Base-by-base conservation (phyloP, 73 alveolate genomes). In the Paramecium caudatum region DNA sequence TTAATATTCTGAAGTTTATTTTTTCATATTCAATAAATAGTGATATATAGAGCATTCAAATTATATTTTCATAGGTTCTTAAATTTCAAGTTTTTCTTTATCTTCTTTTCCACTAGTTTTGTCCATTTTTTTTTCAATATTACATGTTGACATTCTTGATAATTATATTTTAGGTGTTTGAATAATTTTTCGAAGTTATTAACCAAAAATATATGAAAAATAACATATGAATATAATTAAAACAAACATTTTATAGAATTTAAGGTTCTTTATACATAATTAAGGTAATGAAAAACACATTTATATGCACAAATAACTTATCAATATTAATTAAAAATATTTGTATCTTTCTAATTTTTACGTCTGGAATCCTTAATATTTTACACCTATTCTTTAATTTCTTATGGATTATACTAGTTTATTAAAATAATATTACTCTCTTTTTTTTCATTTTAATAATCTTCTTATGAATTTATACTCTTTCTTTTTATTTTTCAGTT, bases 361-460 rank as follows among this genome's bases (percentile, higher is more conserved):
- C 25, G 19, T 1, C 41, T 49, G 13, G 19, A 0, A 1, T 43
- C 34, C 34, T 5, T 62, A 9, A 62, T 62, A 62, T 6, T 62
- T 1, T 62, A 1, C n/a, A 62, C 34, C 12, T 62, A 62, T 17
- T 30, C 25, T 27, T 7, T 3, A 21, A 30, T 62, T 62, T 62
- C 50, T 10, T 62, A 25, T 13, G 21, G 45, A 30, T 62, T 62
- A 36, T 62, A 27, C 34, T 62, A 62, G 30, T 0, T 62, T n/a
- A 3, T 21, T 62, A 10, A 62, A 27, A 25, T 8, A 5, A 27
- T 65, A 10, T 27, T 62, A 27, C 82, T 27, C 6, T 62, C 27
- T 62, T 62, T 16, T 62, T 62, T 32, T 65, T 65, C 82, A 27
- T 62, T 16, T 65, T 33, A 25, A 32, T 33, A 32, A 65, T 36